Evolutionary conservation across 306 rosid species (phyloP), one percentile per base, ranked within the genome.

Genomic region (Citrullus amarus): DNA sequence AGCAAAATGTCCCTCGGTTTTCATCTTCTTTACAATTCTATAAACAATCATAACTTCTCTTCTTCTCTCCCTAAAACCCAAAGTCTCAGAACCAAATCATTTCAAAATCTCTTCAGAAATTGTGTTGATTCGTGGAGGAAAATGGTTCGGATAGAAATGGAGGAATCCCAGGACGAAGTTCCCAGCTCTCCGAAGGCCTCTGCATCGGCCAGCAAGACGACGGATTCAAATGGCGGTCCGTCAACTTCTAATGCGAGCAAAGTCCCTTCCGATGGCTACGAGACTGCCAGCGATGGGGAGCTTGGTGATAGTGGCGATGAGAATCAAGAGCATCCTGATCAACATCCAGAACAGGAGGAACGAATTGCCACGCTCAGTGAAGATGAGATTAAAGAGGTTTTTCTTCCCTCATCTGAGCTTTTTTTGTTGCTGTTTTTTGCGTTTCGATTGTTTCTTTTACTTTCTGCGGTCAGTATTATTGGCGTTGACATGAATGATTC

Each of bases 231-330:
- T 5, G 18, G 60, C 9, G 18, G 28, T 12, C 71, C 83, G 6
- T 41, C 79, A 6, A n/a, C 82, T 14, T 57, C 34, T 7, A 77
- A 79, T 32, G 65, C 22, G 43, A 63, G 41, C 51, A 79, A 73
- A 38, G 78, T 83, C 17, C 80, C 81, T 28, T 68, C 82, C 74
- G 92, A 89, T 30, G 90, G 89, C 59, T 89, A 85, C 59, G 90
- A 89, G 81, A 89, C 92, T 22, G 90, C 90, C 53, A 89, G 90
- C 78, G 90, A 89, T 9, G 85, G 86, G 32, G 90, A 89, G 18
- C 80, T 89, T 28, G 86, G 85, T 25, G 78, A 62, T 56, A 81
- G 79, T 54, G 84, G 68, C 63, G 81, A 50, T 6, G 88, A 55
- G 25, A 8, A 51, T 7, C 81, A 81, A 38, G 41, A 69, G 15